Base-by-base conservation (phyloP, 306 rosid species). In the Nissolia schottii region DNA sequence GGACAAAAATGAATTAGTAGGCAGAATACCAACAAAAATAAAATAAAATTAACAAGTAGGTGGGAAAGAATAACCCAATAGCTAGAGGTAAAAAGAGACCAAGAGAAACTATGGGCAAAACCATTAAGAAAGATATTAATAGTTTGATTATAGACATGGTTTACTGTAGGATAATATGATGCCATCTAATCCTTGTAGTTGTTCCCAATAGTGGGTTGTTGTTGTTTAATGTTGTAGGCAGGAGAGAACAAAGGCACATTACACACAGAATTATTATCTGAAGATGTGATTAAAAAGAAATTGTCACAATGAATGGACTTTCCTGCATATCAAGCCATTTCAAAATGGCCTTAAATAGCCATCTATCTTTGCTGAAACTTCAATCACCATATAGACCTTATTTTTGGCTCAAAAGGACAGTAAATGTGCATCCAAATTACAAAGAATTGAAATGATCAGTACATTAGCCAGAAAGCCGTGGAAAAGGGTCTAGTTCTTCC, bases 381-480 rank as follows among this genome's bases (percentile, higher is more conserved):
- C 22, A 53, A 54, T 53, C 72, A 37, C 67, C 48, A 63, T 28
- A 27, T 22, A 71, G 24, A 67, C 9, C 60, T 38, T 18, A 67
- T 14, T 7, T 60, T 6, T 31, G 31, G 46, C 74, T 40, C 67
- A 61, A 35, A 73, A 40, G 53, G 49, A 15, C 41, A 38, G 24
- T 35, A 66, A 6, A 48, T 57, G 28, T 35, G 32, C 54, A 22
- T 67, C 9, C 38, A 77, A 77, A 41, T 16, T 60, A 64, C 57
- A 27, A 48, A 77, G 62, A 67, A 67, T 25, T 56, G 37, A 67
- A 24, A 37, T 45, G 31, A 69, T 20, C 45, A 58, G 14, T 67
- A 60, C 46, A n/a, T 23, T 19, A 55, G 46, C 48, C 62, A 31
- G 22, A 77, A 60, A 27, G 56, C 14, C 13, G 28, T 38, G 49